Percentiles rank a stretch among this genome's conserved stretches.
Conservation (phyloP, 1,284 basidiomycete genomes). For the Sporisorium reilianum region DNA sequence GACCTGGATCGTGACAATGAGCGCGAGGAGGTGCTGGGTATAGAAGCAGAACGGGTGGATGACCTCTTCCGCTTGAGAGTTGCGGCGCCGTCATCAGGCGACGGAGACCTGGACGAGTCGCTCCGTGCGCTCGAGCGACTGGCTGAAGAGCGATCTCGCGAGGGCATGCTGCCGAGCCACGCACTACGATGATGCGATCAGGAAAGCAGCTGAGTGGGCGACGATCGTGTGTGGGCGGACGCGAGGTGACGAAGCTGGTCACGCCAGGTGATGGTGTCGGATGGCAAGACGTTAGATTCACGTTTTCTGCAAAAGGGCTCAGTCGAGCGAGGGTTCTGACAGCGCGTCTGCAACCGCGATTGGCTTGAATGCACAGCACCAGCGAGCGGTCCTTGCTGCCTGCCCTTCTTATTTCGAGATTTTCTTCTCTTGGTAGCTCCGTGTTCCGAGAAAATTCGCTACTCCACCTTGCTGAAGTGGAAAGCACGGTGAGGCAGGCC, state of each 20-base stretch:
- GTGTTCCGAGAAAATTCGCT: conserved; percentile 16
- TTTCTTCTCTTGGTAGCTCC: conserved; percentile 13
- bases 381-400: conserved; percentile 1
- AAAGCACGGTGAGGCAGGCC: no score
- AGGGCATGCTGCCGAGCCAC: conserved; percentile 19
- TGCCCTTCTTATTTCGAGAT: conserved; percentile 10
- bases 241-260: no score
- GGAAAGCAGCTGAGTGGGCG: neutral
- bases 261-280: no score
- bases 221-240: no score
- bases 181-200: neutral
- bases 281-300: no score
- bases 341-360: conserved; percentile 18
- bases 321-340: neutral
- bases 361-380: conserved; percentile 1
- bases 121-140: conserved; percentile 9
- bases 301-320: neutral
- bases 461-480: conserved; percentile 17
- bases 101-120: conserved; percentile 15
- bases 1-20: conserved; percentile 33
- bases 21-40: conserved; percentile 28
- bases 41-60: conserved; percentile 26
- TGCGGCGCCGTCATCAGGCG: conserved; percentile 19
- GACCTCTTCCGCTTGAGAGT: conserved; percentile 35
- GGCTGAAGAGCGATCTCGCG: conserved; percentile 13